These are phyloP conservation scores for Rhodotorula sp. DNA, from an alignment of 1,284 basidiomycete genomes.

Conservation along the genomic window DNA sequence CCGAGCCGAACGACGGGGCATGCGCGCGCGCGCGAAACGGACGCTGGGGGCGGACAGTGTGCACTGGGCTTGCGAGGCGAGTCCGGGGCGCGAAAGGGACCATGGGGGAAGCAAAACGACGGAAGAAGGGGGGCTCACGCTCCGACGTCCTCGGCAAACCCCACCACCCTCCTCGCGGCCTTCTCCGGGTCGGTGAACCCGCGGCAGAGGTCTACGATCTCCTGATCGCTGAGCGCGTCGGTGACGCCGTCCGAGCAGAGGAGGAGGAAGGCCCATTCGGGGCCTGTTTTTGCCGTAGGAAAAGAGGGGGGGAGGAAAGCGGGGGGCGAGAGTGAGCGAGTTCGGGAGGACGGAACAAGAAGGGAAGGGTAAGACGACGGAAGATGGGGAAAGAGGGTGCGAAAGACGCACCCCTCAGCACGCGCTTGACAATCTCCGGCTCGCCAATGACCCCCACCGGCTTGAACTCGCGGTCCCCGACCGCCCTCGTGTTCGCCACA, in stretches of 20 bases:
- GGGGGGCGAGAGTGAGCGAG: neutral
- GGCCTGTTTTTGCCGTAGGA: constrained; percentile 15
- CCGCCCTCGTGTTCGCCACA: constrained; percentile 87
- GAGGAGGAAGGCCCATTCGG: constrained; percentile 45
- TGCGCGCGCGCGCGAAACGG: too few species aligned
- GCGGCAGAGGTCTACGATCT: constrained; percentile 76
- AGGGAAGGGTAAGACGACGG: constrained; percentile 3
- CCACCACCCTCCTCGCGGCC: constrained; percentile 79
- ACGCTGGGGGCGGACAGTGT: too few species aligned
- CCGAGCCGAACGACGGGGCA: too few species aligned
- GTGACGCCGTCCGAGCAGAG: constrained; percentile 74
- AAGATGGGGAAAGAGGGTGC: too few species aligned
- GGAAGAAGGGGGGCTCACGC: constrained; percentile 38
- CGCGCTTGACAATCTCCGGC: constrained; percentile 80
- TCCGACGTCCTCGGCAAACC: constrained; percentile 85
- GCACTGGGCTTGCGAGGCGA: too few species aligned
- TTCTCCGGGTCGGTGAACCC: constrained; percentile 52
- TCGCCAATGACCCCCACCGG: constrained; percentile 89
- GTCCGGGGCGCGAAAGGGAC: too few species aligned
- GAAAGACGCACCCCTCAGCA: constrained; percentile 66
- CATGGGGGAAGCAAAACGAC: neutral
- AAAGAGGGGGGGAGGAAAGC: neutral
- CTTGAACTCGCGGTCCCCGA: constrained; percentile 91
- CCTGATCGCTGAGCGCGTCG: constrained; percentile 86
- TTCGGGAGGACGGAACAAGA: too few species aligned